phyloP scores from a whole-genome alignment of 192 early-diverging fungal genomes.

The Entophlyctis luteolus region DNA sequence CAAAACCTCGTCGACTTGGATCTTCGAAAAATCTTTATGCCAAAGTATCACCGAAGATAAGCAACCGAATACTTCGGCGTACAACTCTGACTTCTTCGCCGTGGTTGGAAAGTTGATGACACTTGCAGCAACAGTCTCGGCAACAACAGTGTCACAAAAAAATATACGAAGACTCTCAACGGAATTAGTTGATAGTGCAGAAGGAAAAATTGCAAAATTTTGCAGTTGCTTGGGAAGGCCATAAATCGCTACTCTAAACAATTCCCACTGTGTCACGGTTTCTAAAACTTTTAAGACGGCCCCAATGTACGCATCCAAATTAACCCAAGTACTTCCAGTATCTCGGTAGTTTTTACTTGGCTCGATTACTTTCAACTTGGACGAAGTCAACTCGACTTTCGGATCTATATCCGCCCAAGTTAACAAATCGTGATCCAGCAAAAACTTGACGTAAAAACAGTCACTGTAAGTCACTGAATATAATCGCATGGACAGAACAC shows the following conservation, averaged over 20 bases:
- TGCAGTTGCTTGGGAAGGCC: slow-evolving; percentile 66
- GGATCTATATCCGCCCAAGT: too few species aligned
- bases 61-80: slow-evolving; percentile 57
- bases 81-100: slow-evolving; percentile 65
- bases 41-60: slow-evolving; percentile 66
- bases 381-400: too few species aligned
- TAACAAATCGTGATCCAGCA: too few species aligned
- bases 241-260: slow-evolving; percentile 66
- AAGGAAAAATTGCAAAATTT: slow-evolving; percentile 65
- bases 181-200: slow-evolving; percentile 49
- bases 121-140: slow-evolving; percentile 53
- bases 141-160: slow-evolving; percentile 56
- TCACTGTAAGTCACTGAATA: too few species aligned
- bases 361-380: too few species aligned
- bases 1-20: slow-evolving; percentile 70
- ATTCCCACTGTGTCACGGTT: too few species aligned
- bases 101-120: slow-evolving; percentile 56
- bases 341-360: too few species aligned
- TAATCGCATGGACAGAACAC: too few species aligned
- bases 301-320: too few species aligned
- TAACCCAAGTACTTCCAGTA: too few species aligned
- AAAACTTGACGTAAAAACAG: too few species aligned
- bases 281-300: too few species aligned
- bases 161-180: slow-evolving; percentile 42
- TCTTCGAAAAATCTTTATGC: slow-evolving; percentile 59